Evolutionary conservation across 225 moss, liverwort and hornwort genomes (phyloP).

Genomic region (Antitrichia curtipendula): DNA sequence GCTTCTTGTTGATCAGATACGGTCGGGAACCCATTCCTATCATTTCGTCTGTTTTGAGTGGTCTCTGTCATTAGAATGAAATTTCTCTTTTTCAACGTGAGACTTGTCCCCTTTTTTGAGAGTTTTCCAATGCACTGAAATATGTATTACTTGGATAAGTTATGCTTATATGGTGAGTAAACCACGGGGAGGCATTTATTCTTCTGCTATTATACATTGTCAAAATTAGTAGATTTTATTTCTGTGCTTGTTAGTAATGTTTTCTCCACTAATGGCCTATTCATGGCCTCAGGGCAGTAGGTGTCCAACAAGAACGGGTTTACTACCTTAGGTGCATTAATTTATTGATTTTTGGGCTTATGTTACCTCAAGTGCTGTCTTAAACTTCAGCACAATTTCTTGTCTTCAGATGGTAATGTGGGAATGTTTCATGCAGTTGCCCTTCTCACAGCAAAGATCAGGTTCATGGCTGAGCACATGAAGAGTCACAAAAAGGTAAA

Average conservation of each 20-base stretch:
- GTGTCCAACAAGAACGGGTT: neutral
- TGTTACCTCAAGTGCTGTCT: neutral
- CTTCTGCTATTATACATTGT: neutral
- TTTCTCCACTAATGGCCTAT: neutral
- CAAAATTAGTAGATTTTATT: neutral
- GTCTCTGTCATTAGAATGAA: neutral
- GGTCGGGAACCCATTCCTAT: neutral
- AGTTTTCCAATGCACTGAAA: neutral
- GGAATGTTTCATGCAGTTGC: slow-evolving; percentile 57
- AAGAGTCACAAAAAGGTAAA: slow-evolving; percentile 74
- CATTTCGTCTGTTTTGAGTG: neutral
- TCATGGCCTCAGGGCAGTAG: neutral
- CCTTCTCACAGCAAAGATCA: slow-evolving; percentile 80
- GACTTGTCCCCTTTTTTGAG: neutral
- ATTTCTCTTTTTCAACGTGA: neutral
- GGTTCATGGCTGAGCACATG: slow-evolving; percentile 92
- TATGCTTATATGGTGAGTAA: neutral
- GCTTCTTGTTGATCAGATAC: neutral
- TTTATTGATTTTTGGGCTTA: neutral
- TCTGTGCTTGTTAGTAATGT: neutral
- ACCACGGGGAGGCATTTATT: neutral
- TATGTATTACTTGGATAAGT: neutral
- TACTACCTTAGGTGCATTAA: neutral
- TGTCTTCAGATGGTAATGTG: neutral
- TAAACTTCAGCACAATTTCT: neutral